Base-by-base conservation (phyloP, 805 yeast genomes). In the Wickerhamomyces alni region DNA sequence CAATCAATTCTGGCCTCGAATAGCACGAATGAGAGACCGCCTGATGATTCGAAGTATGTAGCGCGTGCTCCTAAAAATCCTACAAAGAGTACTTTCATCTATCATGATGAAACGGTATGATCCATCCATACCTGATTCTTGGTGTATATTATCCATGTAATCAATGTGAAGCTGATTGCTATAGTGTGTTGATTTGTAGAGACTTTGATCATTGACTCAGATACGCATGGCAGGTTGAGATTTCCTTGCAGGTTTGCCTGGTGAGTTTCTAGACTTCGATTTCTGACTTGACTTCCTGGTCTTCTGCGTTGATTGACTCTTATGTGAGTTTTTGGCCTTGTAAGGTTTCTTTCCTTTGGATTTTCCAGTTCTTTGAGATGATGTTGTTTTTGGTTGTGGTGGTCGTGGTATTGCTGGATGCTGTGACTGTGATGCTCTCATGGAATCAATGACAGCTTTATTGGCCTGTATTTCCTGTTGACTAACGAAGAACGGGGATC, bases 1-100 rank as follows among this genome's bases (percentile, higher is more conserved):
- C 88, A 83, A 50, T 75, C 83, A 29, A 75, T 82, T 78, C 57
- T 82, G 31, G 66, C 66, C 10, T 68, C 74, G 3, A 82, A 82
- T 48, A 50, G 49, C 0, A 41, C 55, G 11, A 46, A 57, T 25
- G 68, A 72, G 44, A 62, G 81, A 37, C 91, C 91, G 0, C 72
- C 72, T 2, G 87, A 72, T 44, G 77, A 82, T 52, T 59, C 44
- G 0, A 34, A 42, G 2, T 82, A 82, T 47, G 70, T 74, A 17
- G 50, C 45, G 15, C 51, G 45, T 26, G 88, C 85, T 0, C 84
- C 87, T 0, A 44, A 51, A 16, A 73, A 80, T 54, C 89, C 91
- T 3, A 61, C 70, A 36, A 57, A 58, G 37, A 57, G 70, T 1
- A 55, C 53, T 7, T 82, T 79, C 55, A 61, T 59, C 2, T 82